Evolutionary conservation across 2,329 filamentous ascomycete genomes (phyloP), one percentile per base, ranked within the genome.

Genomic region (Tolypocladium ophioglossoides): DNA sequence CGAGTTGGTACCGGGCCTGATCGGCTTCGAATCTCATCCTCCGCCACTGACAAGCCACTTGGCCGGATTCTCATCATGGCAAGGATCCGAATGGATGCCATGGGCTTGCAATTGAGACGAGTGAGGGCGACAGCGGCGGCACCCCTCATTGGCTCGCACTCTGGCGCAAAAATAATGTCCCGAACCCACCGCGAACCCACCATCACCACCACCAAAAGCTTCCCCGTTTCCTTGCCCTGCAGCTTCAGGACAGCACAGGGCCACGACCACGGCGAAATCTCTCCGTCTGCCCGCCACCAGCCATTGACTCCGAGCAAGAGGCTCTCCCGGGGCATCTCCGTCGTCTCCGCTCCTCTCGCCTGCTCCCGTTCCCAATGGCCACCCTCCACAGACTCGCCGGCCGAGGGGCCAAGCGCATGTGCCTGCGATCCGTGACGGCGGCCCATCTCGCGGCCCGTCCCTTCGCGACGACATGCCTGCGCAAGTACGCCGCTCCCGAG

Each of bases 351-450:
- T 60, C 61, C 61, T 64, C 62, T 61, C 57, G 61, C 44, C 58
- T 62, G 58, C 55, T 55, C 58, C 56, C 59, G 54, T 64, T 59
- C 69, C 75, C 71, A 74, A 91, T 91, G 87, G 80, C 86, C 51
- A 58, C 61, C 71, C 76, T 91, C 68, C 83, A 83, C 74, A 84
- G 87, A 72, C 78, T 91, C 68, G 85, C 85, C 71, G 79, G 83
- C 78, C 81, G 78, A 72, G 78, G 82, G 71, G 84, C 84, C 72
- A 85, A 82, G 74, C 83, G 85, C 64, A 74, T 87, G 64, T 84
- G 78, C 68, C 72, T 83, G 62, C 77, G 74, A 59, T 76, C 70
- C 58, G 63, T 64, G 61, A 54, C 70, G 62, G 52, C 71, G 51
- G 51, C 62, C 37, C 59, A 66, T 61, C 61, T 68, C 59, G 64